Base-by-base conservation (phyloP, 345 rosid species). In the Firmiana major region DNA sequence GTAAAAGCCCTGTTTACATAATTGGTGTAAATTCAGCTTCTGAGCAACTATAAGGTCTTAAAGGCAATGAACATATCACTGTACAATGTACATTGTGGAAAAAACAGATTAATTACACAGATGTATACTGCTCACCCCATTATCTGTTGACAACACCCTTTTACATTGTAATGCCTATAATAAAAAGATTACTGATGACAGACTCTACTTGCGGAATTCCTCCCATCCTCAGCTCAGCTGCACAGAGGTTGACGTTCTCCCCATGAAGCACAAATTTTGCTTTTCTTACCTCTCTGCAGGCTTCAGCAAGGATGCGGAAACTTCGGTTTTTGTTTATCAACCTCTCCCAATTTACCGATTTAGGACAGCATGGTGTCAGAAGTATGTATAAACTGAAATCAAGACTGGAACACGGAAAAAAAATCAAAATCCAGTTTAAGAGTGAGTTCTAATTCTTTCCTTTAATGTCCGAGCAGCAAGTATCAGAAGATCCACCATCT, bases 401-500 rank as follows among this genome's bases (percentile, higher is more conserved):
- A 0, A 28, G 62, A 9, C 26, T 19, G 60, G 26, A 71, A 19
- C 24, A 34, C 5, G 62, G 16, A 19, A 19, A 34, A 34, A 34
- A 54, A 9, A 19, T 71, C 75, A 71, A 31, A 6, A 1, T 53
- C 60, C 38, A 34, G 28, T 62, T 10, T 11, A 60, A 62, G 57
- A 60, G 21, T 63, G 7, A 6, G 71, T 13, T 48, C 7, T 16
- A 8, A 22, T 63, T 79, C 59, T 74, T 43, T 83, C 89, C 83
- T 87, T 89, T 81, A 94, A 71, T 67, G 84, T 54, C 79, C 88
- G 89, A 73, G 97, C 91, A 55, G 98, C 90, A 74, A 94, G 88
- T 68, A 92, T 88, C 49, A 97, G 83, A 40, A 97, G 96, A 81
- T 97, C 97, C 84, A 97, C 96, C 98, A 97, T 94, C 88, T 97